phyloP scores from a whole-genome alignment of 441 rosid species.

The Jatropha podagrica region DNA sequence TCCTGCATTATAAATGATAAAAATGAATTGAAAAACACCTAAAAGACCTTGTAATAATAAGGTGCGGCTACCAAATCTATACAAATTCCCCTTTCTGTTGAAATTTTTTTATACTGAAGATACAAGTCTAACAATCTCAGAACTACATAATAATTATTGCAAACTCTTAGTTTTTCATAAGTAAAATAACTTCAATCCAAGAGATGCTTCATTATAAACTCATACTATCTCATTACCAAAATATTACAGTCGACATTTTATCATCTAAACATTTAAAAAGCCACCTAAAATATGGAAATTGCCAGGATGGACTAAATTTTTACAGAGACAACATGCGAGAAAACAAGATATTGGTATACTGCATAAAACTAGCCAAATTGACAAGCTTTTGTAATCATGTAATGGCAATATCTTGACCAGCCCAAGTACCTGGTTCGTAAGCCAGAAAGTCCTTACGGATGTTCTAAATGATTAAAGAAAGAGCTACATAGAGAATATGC shows the following conservation, averaged over 20 bases:
- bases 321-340: background rate
- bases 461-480: background rate
- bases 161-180: background rate
- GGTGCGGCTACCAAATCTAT: background rate
- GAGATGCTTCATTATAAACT: background rate
- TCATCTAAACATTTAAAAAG: background rate
- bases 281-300: background rate
- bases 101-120: background rate
- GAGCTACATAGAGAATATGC: background rate
- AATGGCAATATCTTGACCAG: too few species aligned
- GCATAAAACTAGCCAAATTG: background rate
- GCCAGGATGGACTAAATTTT: background rate
- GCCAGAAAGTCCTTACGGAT: background rate
- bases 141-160: background rate
- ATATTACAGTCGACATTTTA: too few species aligned
- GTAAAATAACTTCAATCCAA: background rate
- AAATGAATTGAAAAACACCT: background rate
- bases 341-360: background rate
- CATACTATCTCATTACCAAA: background rate
- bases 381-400: background rate
- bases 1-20: slow-evolving; percentile 51
- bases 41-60: background rate
- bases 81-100: background rate
- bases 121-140: background rate
- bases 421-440: background rate